Evolutionary conservation across 345 rosid genomes (phyloP), one percentile per base, ranked within the genome.

Genomic region (Sisymbrium irio): DNA sequence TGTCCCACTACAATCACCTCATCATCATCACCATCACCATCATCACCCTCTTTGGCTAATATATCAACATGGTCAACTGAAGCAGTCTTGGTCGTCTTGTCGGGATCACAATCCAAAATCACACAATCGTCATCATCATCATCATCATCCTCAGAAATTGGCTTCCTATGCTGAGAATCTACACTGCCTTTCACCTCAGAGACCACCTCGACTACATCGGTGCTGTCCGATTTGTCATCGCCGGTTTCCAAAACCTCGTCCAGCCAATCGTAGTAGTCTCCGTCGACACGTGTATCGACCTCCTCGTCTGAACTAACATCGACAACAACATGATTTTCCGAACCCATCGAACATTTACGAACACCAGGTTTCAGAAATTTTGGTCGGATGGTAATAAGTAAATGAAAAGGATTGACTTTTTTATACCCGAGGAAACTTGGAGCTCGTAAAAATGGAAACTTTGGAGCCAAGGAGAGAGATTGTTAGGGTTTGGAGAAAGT

Each of bases 1-100:
- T 77, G 76, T 3, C 80, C 80, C 1, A 71, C 61, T 22, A 77
- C 80, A 55, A 77, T 53, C 55, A 77, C 72, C n/a, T 69, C 80
- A 55, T 71, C 71, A 13, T 56, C 75, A 40, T 67, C 78, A 40
- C 20, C 57, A 22, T 22, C n/a, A 30, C 33, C 60, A 14, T 62
- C 32, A 40, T 27, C 3, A 22, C 3, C 27, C 1, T 3, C 50
- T 14, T 60, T 50, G 0, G 62, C 32, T 15, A 20, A 33, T 35
- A 64, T 73, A 12, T 47, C 20, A 39, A 18, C 41, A 55, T 41
- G 47, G 35, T 64, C 73, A 39, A 14, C 40, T 15, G 17, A 13
- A 42, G 41, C 3, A 50, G 36, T 36, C 35, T 47, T 58, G 6
- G 44, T 13, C 35, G 47, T 0, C 60, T 76, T 76, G 17, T 76